A percentile compares a stretch with the other conserved stretches of the same genome.
These are phyloP conservation scores for Spiromastix sp. DNA, from an alignment of 2,329 filamentous ascomycete species.

Conservation along the genomic window DNA sequence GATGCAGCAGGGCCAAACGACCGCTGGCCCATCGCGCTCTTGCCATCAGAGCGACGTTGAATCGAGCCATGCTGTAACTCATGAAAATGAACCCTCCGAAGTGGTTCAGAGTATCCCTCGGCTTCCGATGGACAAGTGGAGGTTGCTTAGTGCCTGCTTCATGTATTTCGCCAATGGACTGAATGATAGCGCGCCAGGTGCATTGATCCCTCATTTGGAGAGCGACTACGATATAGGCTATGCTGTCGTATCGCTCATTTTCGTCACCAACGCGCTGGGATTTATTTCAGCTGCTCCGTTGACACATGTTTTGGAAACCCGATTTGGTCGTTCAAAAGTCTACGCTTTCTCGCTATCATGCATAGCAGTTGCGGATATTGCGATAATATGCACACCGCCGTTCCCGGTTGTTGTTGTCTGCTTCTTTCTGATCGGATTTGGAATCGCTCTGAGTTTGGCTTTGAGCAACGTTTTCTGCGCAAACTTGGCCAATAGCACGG, in stretches of 20 bases:
- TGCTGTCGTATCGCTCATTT: constrained; percentile 69
- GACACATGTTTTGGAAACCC: constrained; percentile 52
- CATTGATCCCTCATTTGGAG: constrained; percentile 73
- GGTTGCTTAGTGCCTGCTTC: constrained; percentile 54
- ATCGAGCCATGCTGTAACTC: constrained; percentile 12
- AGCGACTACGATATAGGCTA: constrained; percentile 66
- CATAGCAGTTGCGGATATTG: no score
- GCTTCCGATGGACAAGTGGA: constrained; percentile 50
- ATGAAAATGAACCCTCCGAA: constrained; percentile 13
- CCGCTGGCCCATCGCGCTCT: no score
- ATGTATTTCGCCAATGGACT: constrained; percentile 61
- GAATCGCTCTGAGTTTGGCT: no score
- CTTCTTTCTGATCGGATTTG: no score
- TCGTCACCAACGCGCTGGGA: constrained; percentile 65
- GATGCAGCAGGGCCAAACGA: no score
- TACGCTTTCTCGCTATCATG: constrained; percentile 48
- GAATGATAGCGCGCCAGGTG: constrained; percentile 65
- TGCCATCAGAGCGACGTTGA: no score
- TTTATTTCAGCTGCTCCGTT: constrained; percentile 64
- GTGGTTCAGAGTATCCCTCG: constrained; percentile 16
- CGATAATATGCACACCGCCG: no score
- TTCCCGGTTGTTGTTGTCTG: no score
- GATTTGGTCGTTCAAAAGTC: constrained; percentile 55
- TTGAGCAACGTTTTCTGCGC: no score
- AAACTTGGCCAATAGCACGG: no score